phyloP scores from a whole-genome alignment of 2,329 filamentous ascomycete species.

The Pezicula carpinea region DNA sequence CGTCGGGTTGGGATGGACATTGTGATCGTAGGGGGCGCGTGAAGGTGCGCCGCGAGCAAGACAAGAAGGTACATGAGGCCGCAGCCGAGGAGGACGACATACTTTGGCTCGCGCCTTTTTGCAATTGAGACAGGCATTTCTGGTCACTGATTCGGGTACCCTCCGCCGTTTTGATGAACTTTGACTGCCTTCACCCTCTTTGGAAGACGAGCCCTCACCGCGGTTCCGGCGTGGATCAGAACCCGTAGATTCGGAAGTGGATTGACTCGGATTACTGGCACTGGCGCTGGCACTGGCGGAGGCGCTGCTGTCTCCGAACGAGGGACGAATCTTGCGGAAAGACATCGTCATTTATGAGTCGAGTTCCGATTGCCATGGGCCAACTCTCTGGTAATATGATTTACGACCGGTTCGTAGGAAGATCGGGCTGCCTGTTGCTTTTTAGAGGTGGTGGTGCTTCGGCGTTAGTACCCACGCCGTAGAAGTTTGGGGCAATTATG shows the following conservation, averaged over 20 bases:
- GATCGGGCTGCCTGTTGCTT: too few relatives aligned
- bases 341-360: background rate
- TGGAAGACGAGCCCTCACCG: constrained; percentile 10
- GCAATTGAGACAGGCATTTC: constrained; percentile 31
- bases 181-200: constrained; percentile 11
- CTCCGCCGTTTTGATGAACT: constrained; percentile 24
- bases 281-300: constrained; percentile 19
- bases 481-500: too few relatives aligned
- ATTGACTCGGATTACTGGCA: constrained; percentile 19
- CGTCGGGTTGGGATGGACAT: background rate
- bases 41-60: background rate
- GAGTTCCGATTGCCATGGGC: too few relatives aligned
- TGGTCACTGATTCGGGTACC: constrained; percentile 29
- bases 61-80: background rate
- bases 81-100: constrained; percentile 7
- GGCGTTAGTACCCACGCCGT: too few relatives aligned
- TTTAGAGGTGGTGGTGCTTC: too few relatives aligned
- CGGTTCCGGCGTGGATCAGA: constrained; percentile 19
- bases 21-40: background rate
- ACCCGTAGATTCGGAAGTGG: constrained; percentile 22
- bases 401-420: too few relatives aligned
- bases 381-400: too few relatives aligned
- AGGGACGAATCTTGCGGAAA: constrained; percentile 25
- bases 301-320: constrained; percentile 20
- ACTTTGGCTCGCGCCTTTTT: constrained; percentile 33